Conservation (phyloP, 441 rosid genomes). For the Monsonia emarginata region DNA sequence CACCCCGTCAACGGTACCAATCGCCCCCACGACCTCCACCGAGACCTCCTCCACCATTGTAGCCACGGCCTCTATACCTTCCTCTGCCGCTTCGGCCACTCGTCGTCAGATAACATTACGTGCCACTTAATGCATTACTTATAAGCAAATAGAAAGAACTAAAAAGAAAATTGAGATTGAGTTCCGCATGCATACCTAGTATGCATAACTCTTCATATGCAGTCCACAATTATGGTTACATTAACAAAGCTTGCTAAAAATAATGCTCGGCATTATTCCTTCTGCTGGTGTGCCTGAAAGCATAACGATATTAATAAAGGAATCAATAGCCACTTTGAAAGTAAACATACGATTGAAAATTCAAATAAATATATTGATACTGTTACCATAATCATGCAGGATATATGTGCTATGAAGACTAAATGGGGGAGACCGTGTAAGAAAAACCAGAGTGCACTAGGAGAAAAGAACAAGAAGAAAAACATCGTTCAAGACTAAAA, state of each 20-base stretch:
- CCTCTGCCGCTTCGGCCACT: too few species aligned
- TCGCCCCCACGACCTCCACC: too few species aligned
- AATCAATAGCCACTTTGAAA: neutral
- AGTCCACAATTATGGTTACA: slow-evolving; percentile 49
- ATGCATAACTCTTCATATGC: slow-evolving; percentile 48
- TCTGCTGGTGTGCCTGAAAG: slow-evolving; percentile 34
- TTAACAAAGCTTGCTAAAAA: slow-evolving; percentile 41
- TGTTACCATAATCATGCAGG: neutral
- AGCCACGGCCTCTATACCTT: too few species aligned
- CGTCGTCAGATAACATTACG: too few species aligned
- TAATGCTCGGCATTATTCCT: slow-evolving; percentile 32
- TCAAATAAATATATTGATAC: neutral
- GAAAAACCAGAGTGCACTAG: neutral
- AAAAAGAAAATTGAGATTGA: neutral
- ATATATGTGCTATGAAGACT: neutral
- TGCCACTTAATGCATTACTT: neutral
- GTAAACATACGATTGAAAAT: neutral
- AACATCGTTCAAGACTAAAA: neutral
- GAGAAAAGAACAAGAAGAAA: neutral
- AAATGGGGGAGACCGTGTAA: neutral
- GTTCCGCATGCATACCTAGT: slow-evolving; percentile 29
- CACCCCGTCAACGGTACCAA: too few species aligned
- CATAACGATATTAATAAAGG: slow-evolving; percentile 9
- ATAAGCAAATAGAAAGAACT: neutral
- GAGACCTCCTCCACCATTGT: too few species aligned